These are phyloP conservation scores for Trichophyton verrucosum DNA, from an alignment of 2,329 filamentous ascomycete species.

Conservation along the genomic window DNA sequence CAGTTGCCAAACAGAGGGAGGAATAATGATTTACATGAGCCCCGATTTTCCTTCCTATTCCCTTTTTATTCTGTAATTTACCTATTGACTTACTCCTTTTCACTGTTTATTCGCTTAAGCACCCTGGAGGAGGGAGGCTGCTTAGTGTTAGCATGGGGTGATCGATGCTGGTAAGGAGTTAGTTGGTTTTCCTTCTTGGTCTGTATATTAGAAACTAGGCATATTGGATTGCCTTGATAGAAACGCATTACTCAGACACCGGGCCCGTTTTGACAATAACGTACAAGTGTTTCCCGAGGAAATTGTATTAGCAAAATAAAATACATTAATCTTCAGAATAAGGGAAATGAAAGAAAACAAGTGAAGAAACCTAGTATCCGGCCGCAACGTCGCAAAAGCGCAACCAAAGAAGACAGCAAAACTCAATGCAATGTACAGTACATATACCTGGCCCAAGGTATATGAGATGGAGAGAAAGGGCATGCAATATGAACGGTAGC, in stretches of 20 bases:
- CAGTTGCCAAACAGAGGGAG: constrained; percentile 31
- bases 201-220: not conserved
- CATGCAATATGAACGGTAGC: not conserved
- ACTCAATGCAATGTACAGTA: not conserved
- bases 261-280: not conserved
- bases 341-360: not conserved
- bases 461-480: not conserved
- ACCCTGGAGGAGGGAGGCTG: not conserved
- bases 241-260: not conserved
- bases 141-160: not conserved
- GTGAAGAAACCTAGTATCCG: not conserved
- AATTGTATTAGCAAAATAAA: not conserved
- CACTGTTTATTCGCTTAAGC: not conserved
- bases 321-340: not conserved
- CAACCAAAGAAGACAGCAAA: not conserved
- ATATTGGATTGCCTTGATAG: not conserved
- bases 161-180: constrained; percentile 4
- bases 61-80: not conserved
- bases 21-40: constrained; percentile 15
- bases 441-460: not conserved
- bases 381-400: not conserved
- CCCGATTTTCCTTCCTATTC: constrained; percentile 5
- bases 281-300: not conserved
- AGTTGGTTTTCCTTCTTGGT: not conserved
- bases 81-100: not conserved